phyloP scores from a whole-genome alignment of 176 grass and related monocot genomes.

The Ensete glaucum region DNA sequence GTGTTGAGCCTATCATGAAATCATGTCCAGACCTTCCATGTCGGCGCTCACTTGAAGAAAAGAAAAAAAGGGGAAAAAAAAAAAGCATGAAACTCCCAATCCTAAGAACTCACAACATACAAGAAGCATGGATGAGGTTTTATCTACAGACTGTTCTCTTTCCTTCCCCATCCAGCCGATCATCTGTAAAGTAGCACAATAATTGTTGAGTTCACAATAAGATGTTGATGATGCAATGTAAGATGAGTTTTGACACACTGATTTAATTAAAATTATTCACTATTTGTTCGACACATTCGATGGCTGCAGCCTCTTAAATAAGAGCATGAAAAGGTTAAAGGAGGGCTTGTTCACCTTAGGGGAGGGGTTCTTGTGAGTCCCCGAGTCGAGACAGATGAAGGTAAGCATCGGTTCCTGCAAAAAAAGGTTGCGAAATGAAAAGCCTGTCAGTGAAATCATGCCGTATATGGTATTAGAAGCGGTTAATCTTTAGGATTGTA shows the following conservation, averaged over 20 bases:
- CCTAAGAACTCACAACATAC: background rate
- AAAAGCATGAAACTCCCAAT: background rate
- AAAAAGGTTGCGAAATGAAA: background rate
- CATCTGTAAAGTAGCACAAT: background rate
- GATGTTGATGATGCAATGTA: background rate
- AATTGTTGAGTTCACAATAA: background rate
- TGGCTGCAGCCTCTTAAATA: constrained; percentile 22
- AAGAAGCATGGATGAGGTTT: background rate
- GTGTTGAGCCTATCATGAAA: background rate
- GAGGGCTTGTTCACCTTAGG: constrained; percentile 15
- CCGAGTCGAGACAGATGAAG: constrained; percentile 61
- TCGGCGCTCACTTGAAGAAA: background rate
- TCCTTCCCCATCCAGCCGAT: background rate
- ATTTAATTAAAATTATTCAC: too few species aligned
- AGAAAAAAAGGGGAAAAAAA: background rate
- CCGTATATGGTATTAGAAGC: background rate
- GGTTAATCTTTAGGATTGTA: background rate
- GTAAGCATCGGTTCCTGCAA: constrained; percentile 63
- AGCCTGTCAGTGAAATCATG: too few species aligned
- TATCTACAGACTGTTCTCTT: background rate
- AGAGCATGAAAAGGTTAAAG: constrained; percentile 10
- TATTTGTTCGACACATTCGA: background rate
- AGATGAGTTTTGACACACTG: too few species aligned
- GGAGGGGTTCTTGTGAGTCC: constrained; percentile 64
- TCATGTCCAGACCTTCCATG: too few species aligned